Base-by-base conservation (phyloP, 2,329 filamentous ascomycete species). In the Pseudomassariella vexata region DNA sequence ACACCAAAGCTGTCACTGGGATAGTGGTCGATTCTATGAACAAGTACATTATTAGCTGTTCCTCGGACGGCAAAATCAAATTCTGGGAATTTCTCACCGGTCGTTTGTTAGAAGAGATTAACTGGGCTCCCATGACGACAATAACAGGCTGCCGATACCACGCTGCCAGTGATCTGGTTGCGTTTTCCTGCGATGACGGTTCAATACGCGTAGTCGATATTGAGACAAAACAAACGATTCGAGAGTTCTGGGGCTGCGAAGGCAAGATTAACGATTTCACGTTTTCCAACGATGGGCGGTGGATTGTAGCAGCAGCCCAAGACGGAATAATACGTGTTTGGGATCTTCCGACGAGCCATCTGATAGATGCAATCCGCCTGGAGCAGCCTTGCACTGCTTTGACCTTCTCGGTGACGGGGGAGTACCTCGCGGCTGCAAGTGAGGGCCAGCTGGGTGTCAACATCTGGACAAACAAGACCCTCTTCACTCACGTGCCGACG, bases 31-130 rank as follows among this genome's bases (percentile, higher is more conserved):
- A 98, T 60, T 81, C 79, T n/a, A 70, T 96, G 56, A 95, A 95
- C 59, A 85, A 82, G 42, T 77, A 73, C 12, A 70, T 96, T 30
- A 78, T 95, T 25, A 94, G 88, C 39, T 94, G 88, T 53, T 83
- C 86, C 2, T 63, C 88, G 10, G 92, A 98, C 56, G 92, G 92
- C 19, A 94, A 83, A 57, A 73, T 96, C 48, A 96, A 95, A 65
- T 96, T 98, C 55, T 98, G 94, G 94, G 85, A 94, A 44, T 94
- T 98, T 42, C 60, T 79, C n/a, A 86, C 84, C 0, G 92, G 90
- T 6, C 73, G 77, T 26, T 69, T 96, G 3, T 53, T 85, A 9
- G 75, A 90, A 40, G 80, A 95, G 50, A 77, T 96, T 31, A 79
- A 89, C 55, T 94, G 88, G 83, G 76, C 82, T 26, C 76, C 76